These are phyloP conservation scores for Orbilia quercus DNA, from an alignment of 2,329 filamentous ascomycete species.

Conservation along the genomic window DNA sequence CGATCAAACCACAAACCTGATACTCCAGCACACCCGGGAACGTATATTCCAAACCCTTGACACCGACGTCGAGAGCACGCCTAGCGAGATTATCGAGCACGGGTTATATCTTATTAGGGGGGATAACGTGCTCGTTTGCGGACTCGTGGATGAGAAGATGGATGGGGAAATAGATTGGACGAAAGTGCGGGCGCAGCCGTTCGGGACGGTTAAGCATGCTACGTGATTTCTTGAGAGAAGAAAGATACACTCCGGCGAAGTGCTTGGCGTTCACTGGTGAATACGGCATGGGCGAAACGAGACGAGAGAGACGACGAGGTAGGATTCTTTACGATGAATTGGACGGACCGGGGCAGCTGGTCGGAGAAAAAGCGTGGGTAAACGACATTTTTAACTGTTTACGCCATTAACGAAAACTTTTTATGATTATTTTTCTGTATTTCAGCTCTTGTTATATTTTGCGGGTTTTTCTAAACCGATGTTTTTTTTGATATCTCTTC, in stretches of 20 bases:
- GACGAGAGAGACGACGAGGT: slow-evolving; percentile 3
- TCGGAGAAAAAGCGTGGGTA: slow-evolving; percentile 13
- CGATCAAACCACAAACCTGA: slow-evolving; percentile 92
- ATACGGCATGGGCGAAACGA: neutral
- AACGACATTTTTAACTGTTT: slow-evolving; percentile 57
- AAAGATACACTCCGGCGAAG: no score
- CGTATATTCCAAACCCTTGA: slow-evolving; percentile 86
- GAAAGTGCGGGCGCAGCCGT: slow-evolving; percentile 83
- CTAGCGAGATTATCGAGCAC: slow-evolving; percentile 81
- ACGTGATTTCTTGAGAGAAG: slow-evolving; percentile 1
- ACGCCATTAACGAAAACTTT: slow-evolving; percentile 23
- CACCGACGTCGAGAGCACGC: slow-evolving; percentile 72
- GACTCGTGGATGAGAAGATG: slow-evolving; percentile 86
- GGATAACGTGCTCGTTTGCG: slow-evolving; percentile 92
- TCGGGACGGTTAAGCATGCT: slow-evolving; percentile 84
- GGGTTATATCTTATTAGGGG: slow-evolving; percentile 92
- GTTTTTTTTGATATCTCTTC: no score
- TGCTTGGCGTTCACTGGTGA: neutral
- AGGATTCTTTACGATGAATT: neutral
- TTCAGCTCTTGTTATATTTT: neutral
- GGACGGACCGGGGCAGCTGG: neutral
- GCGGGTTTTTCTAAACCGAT: neutral
- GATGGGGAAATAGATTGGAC: slow-evolving; percentile 93
- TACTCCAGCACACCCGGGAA: slow-evolving; percentile 84
- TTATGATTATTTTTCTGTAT: slow-evolving; percentile 3